These are phyloP conservation scores for Flaveria sonorensis DNA, from an alignment of 129 eudicot genomes.

Conservation along the genomic window DNA sequence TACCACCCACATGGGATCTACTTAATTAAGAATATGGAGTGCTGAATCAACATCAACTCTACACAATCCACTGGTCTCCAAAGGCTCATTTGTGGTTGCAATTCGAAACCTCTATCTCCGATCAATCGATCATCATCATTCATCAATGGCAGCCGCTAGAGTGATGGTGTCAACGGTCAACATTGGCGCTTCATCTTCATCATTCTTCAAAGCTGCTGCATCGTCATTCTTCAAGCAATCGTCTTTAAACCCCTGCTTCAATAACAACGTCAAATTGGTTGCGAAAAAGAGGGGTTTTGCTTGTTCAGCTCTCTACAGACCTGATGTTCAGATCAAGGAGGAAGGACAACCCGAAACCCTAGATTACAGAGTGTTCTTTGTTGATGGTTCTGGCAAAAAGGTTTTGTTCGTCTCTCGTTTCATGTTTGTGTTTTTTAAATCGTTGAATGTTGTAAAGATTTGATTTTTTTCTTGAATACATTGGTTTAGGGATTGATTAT, in stretches of 20 bases:
- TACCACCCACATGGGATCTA: too few relatives aligned
- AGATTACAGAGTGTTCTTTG: slow-evolving; percentile 81
- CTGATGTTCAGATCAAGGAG: slow-evolving; percentile 58
- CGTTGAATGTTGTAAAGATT: neutral
- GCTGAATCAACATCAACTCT: slow-evolving; percentile 22
- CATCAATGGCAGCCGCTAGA: slow-evolving; percentile 72
- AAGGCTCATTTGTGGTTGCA: slow-evolving; percentile 18
- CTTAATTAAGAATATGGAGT: neutral
- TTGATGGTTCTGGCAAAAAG: slow-evolving; percentile 82
- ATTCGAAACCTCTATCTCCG: slow-evolving; percentile 13
- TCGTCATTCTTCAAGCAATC: slow-evolving; percentile 40
- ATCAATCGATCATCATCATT: slow-evolving; percentile 10
- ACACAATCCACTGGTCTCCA: slow-evolving; percentile 25
- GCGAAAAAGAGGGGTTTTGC: slow-evolving; percentile 53
- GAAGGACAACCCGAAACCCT: slow-evolving; percentile 96
- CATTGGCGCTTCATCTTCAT: slow-evolving; percentile 53
- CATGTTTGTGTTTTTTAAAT: neutral
- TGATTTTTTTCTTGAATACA: neutral
- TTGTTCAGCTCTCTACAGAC: slow-evolving; percentile 70
- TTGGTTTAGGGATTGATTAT: neutral
- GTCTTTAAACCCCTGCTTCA: slow-evolving; percentile 44
- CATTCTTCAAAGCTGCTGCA: slow-evolving; percentile 40
- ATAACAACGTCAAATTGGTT: slow-evolving; percentile 30
- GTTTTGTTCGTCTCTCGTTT: slow-evolving; percentile 26
- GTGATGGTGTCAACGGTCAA: slow-evolving; percentile 61